Evolutionary conservation across 805 yeast genomes (phyloP), one percentile per base, ranked within the genome.

Genomic region (Saccharomycopsis sp.): DNA sequence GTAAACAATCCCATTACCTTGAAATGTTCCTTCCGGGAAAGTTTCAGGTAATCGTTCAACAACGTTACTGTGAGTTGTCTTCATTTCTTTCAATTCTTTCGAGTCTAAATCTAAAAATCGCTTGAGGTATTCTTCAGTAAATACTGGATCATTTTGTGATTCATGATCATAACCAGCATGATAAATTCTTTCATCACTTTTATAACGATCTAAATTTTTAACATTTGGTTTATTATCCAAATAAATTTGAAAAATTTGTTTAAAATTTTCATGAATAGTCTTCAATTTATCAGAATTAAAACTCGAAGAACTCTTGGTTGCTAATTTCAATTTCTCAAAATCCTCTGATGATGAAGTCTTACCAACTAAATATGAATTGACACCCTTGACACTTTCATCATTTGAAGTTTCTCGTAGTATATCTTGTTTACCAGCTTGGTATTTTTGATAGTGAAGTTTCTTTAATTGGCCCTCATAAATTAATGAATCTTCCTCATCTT

Each of bases 1-100:
- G 51, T 70, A 77, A 1, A 79, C 85, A 16, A 77, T 72, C 24
- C 85, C 85, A 55, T 74, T 65, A 1, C 79, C 75, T 3, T 59
- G 56, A 55, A 74, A 77, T 8, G 75, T 51, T 4, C 64, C 60
- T 38, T 66, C 44, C n/a, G 76, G 76, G 13, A 65, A 58, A 40
- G 62, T 60, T 43, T 68, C 68, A 45, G 81, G 84, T 58, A 81
- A 56, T 26, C 61, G 63, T 2, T 58, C 57, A 17, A 74, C 68
- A 14, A 77, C 73, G 36, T 55, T 53, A 7, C 53, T 48, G 58
- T 81, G 88, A 3, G 79, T 68, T 16, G 53, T 51, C 23, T 59
- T 64, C 66, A 81, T 62, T 20, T 68, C 61, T 1, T 54, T 50
- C 31, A 75, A 58, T 49, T 77, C 81, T 0, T 58, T 57, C 1